Evolutionary conservation across 1,284 basidiomycete species (phyloP), one percentile per base, ranked within the genome.

Genomic region (Ustilago trichophora): DNA sequence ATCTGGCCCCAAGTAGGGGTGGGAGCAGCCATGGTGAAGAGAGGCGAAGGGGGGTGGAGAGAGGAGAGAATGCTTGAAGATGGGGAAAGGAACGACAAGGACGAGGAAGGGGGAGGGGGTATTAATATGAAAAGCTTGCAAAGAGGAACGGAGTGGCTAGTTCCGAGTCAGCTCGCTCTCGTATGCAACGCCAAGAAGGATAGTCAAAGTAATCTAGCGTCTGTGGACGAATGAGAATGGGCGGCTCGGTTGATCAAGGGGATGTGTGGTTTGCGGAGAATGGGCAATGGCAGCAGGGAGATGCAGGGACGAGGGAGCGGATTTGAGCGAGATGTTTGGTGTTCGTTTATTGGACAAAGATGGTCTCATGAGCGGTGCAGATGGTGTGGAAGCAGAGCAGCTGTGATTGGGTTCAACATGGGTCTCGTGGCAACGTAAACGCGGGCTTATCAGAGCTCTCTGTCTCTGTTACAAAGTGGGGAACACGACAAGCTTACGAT

Each of bases 1-100:
- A 69, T 32, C 49, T 59, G 65, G 24, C 55, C 65, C 54, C 59
- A 63, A 19, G 65, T 58, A 25, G 65, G 65, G 32, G 55, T 59
- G 37, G 65, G 55, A 21, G 51, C 59, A 26, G 59, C 59, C 58
- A 69, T 63, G 27, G 22, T 51, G 56, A 43, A 46, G 21, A 24
- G 24, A 31, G 32, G 44, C 15, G 38, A 33, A 18, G 41, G 15
- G 40, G 21, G 8, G 19, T 15, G 21, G 13, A 38, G 10, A 25
- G 16, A 19, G 8, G 13, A 29, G 38, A 22, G 22, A 34, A 19
- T 3, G 47, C 41, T 45, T 42, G 40, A 43, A 12, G 42, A 24
- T 33, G 27, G 19, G 22, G 36, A 27, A 21, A 15, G 22, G 36
- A 24, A 4, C 27, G 27, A 22, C 6, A 13, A 19, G 26, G 16